phyloP scores from a whole-genome alignment of 2,329 filamentous ascomycete genomes.

The Grosmannia huntii region DNA sequence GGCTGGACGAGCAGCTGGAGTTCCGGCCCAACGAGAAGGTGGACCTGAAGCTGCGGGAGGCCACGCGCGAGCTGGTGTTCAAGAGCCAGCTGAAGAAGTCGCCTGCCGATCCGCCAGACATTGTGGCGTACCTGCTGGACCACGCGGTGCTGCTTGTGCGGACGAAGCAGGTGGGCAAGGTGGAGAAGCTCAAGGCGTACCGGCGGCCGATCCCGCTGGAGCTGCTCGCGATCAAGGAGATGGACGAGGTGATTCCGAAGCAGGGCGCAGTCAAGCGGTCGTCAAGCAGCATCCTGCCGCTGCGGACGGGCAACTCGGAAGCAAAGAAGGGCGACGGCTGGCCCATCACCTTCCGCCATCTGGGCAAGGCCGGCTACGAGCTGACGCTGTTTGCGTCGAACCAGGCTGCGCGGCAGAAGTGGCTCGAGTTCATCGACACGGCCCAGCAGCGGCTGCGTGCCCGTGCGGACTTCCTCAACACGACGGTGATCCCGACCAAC shows the following conservation, averaged over 20 bases:
- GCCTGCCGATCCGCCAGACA: constrained; percentile 75
- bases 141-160: constrained; percentile 87
- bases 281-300: constrained; percentile 60
- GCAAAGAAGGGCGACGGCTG: constrained; percentile 63
- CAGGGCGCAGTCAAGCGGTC: constrained; percentile 71
- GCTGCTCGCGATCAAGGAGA: constrained; percentile 83
- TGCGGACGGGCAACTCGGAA: constrained; percentile 32
- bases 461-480: constrained; percentile 83
- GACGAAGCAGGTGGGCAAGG: constrained; percentile 83
- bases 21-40: constrained; percentile 85
- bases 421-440: constrained; percentile 88
- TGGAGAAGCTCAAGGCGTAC: constrained; percentile 90
- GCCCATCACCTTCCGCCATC: constrained; percentile 90
- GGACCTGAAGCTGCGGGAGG: constrained; percentile 87
- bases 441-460: constrained; percentile 80
- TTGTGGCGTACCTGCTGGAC: constrained; percentile 91
- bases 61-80: constrained; percentile 83
- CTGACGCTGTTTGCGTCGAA: constrained; percentile 78
- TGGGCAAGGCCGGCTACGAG: constrained; percentile 93
- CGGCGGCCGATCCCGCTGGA: constrained; percentile 86
- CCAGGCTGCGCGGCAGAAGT: constrained; percentile 80
- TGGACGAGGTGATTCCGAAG: constrained; percentile 87
- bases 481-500: constrained; percentile 44
- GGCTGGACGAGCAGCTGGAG: constrained; percentile 81
- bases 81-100: constrained; percentile 92